These are phyloP conservation scores for Thelonectria discophora DNA, from an alignment of 2,329 filamentous ascomycete species.

Conservation along the genomic window DNA sequence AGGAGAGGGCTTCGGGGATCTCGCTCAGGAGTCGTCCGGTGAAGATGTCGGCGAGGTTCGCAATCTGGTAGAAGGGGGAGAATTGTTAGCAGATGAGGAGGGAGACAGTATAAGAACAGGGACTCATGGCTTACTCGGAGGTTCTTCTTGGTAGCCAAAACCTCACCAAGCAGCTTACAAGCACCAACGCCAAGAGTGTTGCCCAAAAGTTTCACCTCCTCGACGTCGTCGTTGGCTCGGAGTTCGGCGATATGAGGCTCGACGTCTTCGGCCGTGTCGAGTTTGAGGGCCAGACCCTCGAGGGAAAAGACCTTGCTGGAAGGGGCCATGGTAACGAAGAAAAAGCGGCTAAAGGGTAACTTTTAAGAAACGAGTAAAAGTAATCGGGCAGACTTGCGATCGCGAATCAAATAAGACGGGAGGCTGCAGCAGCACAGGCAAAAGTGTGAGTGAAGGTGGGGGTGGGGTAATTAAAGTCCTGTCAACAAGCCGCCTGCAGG, in stretches of 20 bases:
- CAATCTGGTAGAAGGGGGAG: constrained; percentile 60
- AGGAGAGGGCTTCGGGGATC: constrained; percentile 88
- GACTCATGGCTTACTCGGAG: constrained; percentile 66
- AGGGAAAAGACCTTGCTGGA: constrained; percentile 80
- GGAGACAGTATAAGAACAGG: neutral
- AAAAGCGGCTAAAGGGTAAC: constrained; percentile 23
- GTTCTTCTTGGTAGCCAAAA: constrained; percentile 84
- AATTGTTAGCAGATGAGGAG: constrained; percentile 9
- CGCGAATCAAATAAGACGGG: constrained; percentile 21
- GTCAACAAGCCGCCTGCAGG: neutral
- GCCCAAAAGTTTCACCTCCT: constrained; percentile 86
- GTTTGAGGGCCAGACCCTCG: constrained; percentile 90
- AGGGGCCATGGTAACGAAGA: constrained; percentile 43
- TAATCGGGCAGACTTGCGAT: neutral
- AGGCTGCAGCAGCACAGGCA: constrained; percentile 30
- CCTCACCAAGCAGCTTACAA: constrained; percentile 83
- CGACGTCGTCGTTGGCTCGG: constrained; percentile 74
- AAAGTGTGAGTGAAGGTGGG: constrained; percentile 40
- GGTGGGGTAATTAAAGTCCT: constrained; percentile 35
- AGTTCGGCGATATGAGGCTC: constrained; percentile 84
- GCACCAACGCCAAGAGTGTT: constrained; percentile 94
- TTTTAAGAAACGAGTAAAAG: constrained; percentile 8
- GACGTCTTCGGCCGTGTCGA: constrained; percentile 87
- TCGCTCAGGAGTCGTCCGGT: constrained; percentile 92
- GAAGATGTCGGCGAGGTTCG: constrained; percentile 97